phyloP scores from a whole-genome alignment of 768 basidiomycete genomes.

The Tylopilus intermedius region DNA sequence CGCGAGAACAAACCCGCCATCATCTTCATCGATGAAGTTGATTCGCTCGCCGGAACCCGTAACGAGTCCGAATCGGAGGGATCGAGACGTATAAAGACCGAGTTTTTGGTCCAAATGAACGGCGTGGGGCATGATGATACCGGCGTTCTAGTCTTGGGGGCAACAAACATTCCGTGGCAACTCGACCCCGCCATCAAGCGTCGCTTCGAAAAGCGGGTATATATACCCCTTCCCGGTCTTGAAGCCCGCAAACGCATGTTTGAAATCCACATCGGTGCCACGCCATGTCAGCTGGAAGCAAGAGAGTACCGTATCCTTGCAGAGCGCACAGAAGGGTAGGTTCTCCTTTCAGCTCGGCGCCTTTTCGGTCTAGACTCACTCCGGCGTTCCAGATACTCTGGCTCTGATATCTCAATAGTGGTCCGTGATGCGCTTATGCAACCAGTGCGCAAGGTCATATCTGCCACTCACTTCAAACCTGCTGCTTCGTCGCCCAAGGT shows the following conservation, averaged over 20 bases:
- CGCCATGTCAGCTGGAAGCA: constrained; percentile 75
- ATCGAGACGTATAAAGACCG: constrained; percentile 94
- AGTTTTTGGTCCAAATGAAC: constrained; percentile 97
- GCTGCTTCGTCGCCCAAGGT: constrained; percentile 25
- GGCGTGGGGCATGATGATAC: constrained; percentile 98
- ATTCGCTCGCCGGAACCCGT: constrained; percentile 90
- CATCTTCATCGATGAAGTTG: constrained; percentile 98
- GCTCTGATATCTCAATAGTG: constrained; percentile 90
- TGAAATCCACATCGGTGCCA: constrained; percentile 90
- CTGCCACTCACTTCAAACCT: constrained; percentile 90
- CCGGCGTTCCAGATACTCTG: constrained; percentile 59
- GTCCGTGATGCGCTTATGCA: constrained; percentile 99
- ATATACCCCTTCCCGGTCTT: constrained; percentile 92
- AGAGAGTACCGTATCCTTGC: constrained; percentile 82
- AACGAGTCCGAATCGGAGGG: constrained; percentile 98
- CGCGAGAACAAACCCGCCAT: constrained; percentile 95
- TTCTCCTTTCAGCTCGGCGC: neutral
- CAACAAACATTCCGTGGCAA: constrained; percentile 99
- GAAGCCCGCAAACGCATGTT: constrained; percentile 95
- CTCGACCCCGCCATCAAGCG: constrained; percentile 97
- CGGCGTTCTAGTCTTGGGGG: constrained; percentile 92
- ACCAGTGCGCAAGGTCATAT: constrained; percentile 92
- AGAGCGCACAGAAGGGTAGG: constrained; percentile 78
- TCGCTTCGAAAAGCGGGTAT: constrained; percentile 97
- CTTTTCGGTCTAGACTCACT: neutral